These are phyloP conservation scores for Fusarium graminum DNA, from an alignment of 2,329 filamentous ascomycete genomes.

Conservation along the genomic window DNA sequence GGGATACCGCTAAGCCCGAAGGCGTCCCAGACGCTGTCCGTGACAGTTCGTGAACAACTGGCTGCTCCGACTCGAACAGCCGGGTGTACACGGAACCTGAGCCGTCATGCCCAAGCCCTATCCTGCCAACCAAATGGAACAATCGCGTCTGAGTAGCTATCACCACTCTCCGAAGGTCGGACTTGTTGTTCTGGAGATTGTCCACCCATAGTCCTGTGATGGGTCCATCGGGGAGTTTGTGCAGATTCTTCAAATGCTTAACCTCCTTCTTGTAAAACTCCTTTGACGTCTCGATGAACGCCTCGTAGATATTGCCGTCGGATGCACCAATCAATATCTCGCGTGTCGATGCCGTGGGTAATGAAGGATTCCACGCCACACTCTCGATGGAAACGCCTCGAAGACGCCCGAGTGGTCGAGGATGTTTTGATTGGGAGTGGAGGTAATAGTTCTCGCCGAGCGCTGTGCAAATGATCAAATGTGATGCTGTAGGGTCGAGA, in stretches of 20 bases:
- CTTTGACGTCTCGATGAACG: constrained; percentile 91
- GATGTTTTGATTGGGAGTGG: constrained; percentile 91
- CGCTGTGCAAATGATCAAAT: constrained; percentile 90
- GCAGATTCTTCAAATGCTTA: constrained; percentile 87
- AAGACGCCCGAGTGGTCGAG: constrained; percentile 82
- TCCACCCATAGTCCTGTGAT: constrained; percentile 91
- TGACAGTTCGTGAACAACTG: constrained; percentile 79
- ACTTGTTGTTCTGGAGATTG: constrained; percentile 72
- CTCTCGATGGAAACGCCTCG: constrained; percentile 90
- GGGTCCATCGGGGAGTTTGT: constrained; percentile 84
- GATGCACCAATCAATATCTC: constrained; percentile 92
- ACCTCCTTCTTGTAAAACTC: constrained; percentile 98
- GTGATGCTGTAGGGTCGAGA: constrained; percentile 95
- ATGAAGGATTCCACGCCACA: constrained; percentile 93
- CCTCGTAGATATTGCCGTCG: constrained; percentile 96
- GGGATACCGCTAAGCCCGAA: constrained; percentile 80
- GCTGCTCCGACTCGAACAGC: constrained; percentile 89
- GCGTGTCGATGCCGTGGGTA: constrained; percentile 91
- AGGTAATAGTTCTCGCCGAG: constrained; percentile 98
- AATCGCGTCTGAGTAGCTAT: constrained; percentile 83
- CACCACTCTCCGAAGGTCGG: constrained; percentile 81
- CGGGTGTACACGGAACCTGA: constrained; percentile 87
- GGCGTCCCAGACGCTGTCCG: constrained; percentile 66
- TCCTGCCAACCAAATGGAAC: constrained; percentile 83
- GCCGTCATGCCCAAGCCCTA: constrained; percentile 81